Conservation (phyloP, 2,329 filamentous ascomycete genomes). For the Bipolaris gigantea region DNA sequence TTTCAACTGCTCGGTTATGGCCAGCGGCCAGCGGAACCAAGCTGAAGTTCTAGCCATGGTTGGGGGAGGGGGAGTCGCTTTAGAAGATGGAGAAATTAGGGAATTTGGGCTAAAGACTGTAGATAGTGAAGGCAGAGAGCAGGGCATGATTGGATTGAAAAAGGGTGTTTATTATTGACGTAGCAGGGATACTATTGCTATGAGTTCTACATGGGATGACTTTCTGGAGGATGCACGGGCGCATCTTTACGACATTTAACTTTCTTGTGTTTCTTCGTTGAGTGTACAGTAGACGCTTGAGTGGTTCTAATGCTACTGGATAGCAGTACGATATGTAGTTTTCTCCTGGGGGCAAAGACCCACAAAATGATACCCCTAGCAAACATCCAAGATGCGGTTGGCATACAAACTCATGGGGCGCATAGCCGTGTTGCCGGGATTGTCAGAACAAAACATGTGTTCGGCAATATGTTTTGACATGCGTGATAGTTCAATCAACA, state of each 20-base stretch:
- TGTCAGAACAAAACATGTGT: neutral
- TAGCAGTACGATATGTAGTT: neutral
- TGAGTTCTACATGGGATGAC: neutral
- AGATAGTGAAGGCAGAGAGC: constrained; percentile 29
- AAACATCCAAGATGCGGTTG: neutral
- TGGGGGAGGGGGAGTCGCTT: constrained; percentile 14
- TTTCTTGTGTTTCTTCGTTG: neutral
- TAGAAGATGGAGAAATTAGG: constrained; percentile 30
- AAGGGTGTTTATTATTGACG: constrained; percentile 34
- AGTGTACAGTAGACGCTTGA: too few species aligned
- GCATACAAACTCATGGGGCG: neutral
- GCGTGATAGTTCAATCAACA: too few species aligned
- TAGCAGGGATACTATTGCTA: neutral
- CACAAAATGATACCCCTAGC: neutral
- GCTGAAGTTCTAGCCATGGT: constrained; percentile 11
- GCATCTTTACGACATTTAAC: neutral
- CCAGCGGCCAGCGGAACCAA: neutral
- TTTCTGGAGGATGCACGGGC: neutral
- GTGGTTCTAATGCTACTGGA: neutral
- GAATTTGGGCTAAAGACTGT: constrained; percentile 23
- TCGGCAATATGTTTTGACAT: neutral
- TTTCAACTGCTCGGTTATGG: constrained; percentile 27
- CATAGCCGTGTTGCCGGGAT: neutral
- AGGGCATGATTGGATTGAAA: constrained; percentile 39
- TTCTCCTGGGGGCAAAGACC: neutral